Evolutionary conservation across 176 grass and related monocot species (phyloP).

Genomic region (Carex pumila): DNA sequence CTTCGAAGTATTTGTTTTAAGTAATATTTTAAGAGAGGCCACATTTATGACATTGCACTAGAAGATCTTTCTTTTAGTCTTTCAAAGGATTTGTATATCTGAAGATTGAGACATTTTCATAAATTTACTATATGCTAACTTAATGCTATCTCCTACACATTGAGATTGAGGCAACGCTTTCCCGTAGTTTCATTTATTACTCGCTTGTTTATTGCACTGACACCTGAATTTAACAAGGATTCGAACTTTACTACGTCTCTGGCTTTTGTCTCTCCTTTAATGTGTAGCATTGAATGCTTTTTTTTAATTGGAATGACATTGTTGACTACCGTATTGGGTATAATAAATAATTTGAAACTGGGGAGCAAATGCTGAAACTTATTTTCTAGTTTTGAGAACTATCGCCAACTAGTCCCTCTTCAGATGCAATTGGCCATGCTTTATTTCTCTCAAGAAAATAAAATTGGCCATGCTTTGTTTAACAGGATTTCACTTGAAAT

Average conservation of each 20-base stretch:
- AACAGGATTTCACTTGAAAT: background rate
- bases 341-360: background rate
- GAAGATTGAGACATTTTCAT: background rate
- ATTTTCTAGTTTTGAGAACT: too few relatives aligned
- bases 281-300: slow-evolving; percentile 4
- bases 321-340: background rate
- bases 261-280: background rate
- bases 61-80: background rate
- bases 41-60: background rate
- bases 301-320: background rate
- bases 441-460: too few relatives aligned
- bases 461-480: too few relatives aligned
- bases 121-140: background rate
- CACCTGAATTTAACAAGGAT: slow-evolving; percentile 13
- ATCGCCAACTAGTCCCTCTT: too few relatives aligned
- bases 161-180: background rate
- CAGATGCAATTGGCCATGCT: background rate
- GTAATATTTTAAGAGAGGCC: background rate
- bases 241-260: background rate
- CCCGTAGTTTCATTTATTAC: background rate
- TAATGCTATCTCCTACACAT: background rate
- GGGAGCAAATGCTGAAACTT: too few relatives aligned
- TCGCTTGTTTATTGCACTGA: background rate
- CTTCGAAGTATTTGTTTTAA: background rate
- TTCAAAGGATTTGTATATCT: background rate